A percentile compares a stretch with the other conserved stretches of the same genome.
Evolutionary conservation across 148 eudicot species (phyloP).

Genomic region (Limonium bicolor): DNA sequence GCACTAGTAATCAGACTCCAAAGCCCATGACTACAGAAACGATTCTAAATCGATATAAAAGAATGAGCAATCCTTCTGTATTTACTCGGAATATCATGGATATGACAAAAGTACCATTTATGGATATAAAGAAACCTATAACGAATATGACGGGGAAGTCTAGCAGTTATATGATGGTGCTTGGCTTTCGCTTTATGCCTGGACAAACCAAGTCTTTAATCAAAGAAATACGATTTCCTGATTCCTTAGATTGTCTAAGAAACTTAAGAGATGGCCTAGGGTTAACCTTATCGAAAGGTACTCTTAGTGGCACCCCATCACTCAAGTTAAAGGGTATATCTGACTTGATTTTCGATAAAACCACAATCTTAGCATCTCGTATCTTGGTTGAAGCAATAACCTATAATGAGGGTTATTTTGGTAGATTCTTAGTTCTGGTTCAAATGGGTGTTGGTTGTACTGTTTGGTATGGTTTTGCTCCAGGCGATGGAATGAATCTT

Average conservation of each 20-base stretch:
- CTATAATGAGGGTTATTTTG: no score
- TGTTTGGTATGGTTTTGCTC: no score
- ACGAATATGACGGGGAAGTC: neutral
- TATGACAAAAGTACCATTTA: neutral
- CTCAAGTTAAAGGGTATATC: neutral
- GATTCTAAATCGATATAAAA: neutral
- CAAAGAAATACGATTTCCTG: neutral
- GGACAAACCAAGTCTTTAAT: neutral
- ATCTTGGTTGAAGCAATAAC: no score
- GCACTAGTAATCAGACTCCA: neutral
- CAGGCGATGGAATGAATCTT: no score
- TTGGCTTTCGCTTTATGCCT: neutral
- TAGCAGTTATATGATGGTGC: neutral
- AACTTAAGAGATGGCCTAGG: constrained; percentile 1
- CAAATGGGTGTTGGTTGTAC: no score
- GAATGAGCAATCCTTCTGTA: no score
- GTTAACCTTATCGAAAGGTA: neutral
- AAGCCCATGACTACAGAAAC: neutral
- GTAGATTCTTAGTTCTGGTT: no score
- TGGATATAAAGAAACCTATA: neutral
- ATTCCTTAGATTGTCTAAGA: neutral
- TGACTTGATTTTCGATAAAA: neutral
- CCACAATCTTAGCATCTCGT: neutral
- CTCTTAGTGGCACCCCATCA: constrained; percentile 1
- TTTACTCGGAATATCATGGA: neutral